A percentile compares a stretch with the other conserved stretches of the same genome.
phyloP scores from a whole-genome alignment of 768 basidiomycete species.

The Favolaschia claudopus region DNA sequence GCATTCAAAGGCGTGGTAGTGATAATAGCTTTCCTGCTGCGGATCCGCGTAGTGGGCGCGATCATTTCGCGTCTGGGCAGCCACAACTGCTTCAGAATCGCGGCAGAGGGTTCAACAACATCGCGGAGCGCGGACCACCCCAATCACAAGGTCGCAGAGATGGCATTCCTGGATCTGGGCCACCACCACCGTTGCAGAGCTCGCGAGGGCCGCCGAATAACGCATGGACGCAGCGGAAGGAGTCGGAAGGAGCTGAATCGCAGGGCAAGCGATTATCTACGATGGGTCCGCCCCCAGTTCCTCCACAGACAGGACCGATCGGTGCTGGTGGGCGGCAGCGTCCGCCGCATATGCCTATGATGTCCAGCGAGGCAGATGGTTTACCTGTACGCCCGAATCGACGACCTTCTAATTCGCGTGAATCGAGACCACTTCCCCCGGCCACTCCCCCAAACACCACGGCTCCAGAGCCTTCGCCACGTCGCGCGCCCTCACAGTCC shows the following conservation, averaged over 20 bases:
- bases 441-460: no score
- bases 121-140: no score
- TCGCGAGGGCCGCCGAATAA: constrained; percentile 12
- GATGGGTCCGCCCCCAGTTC: constrained; percentile 63
- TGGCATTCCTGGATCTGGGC: constrained; percentile 43
- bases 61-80: constrained; percentile 48
- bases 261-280: constrained; percentile 48
- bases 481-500: constrained; percentile 49
- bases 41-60: constrained; percentile 49
- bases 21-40: constrained; percentile 51
- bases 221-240: constrained; percentile 32
- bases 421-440: constrained; percentile 46
- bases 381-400: constrained; percentile 23
- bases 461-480: constrained; percentile 34
- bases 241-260: constrained; percentile 40
- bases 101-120: constrained; percentile 22
- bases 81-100: constrained; percentile 69
- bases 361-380: constrained; percentile 32
- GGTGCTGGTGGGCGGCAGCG: constrained; percentile 55
- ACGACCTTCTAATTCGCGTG: constrained; percentile 52
- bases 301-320: constrained; percentile 32
- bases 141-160: constrained; percentile 43
- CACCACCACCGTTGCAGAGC: constrained; percentile 10
- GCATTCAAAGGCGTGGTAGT: constrained; percentile 51
- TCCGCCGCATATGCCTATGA: constrained; percentile 62